A percentile compares a stretch with the other conserved stretches of the same genome.
These are phyloP conservation scores for Cordyceps cicadae DNA, from an alignment of 2,329 filamentous ascomycete genomes.

Conservation along the genomic window DNA sequence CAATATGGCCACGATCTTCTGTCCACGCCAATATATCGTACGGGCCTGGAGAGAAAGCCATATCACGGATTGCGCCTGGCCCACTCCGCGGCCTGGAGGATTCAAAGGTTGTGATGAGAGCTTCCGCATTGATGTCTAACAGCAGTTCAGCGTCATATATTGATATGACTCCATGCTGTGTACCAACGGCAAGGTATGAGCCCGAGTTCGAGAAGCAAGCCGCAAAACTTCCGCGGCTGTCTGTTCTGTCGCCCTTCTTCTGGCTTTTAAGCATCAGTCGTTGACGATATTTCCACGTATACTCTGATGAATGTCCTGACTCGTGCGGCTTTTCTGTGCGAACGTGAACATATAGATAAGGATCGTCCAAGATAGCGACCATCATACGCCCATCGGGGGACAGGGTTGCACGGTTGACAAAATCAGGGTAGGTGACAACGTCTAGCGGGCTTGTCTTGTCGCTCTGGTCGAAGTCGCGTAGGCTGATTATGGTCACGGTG, in stretches of 20 bases:
- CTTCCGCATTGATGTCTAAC: constrained; percentile 37
- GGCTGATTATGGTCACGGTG: constrained; percentile 74
- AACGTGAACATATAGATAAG: constrained; percentile 75
- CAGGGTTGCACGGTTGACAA: constrained; percentile 89
- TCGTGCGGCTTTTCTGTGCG: constrained; percentile 34
- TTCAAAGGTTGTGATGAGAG: constrained; percentile 66
- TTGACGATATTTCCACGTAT: constrained; percentile 43
- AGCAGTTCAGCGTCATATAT: constrained; percentile 56
- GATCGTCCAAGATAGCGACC: constrained; percentile 79
- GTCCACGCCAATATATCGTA: constrained; percentile 91
- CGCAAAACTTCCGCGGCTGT: constrained; percentile 63
- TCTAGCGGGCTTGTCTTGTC: constrained; percentile 52
- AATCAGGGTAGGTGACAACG: constrained; percentile 66
- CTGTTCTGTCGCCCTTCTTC: constrained; percentile 42
- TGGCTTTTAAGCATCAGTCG: constrained; percentile 52
- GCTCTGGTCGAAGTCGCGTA: constrained; percentile 48
- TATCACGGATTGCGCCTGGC: constrained; percentile 75
- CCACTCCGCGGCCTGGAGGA: constrained; percentile 66
- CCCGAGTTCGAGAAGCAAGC: constrained; percentile 69
- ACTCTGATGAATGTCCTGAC: constrained; percentile 23
- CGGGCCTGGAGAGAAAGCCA: constrained; percentile 84
- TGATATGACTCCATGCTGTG: constrained; percentile 72
- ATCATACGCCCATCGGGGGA: constrained; percentile 79
- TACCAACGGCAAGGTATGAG: constrained; percentile 64
- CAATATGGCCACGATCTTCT: constrained; percentile 72